phyloP scores from a whole-genome alignment of 129 eudicot species.

The Artemisia annua region DNA sequence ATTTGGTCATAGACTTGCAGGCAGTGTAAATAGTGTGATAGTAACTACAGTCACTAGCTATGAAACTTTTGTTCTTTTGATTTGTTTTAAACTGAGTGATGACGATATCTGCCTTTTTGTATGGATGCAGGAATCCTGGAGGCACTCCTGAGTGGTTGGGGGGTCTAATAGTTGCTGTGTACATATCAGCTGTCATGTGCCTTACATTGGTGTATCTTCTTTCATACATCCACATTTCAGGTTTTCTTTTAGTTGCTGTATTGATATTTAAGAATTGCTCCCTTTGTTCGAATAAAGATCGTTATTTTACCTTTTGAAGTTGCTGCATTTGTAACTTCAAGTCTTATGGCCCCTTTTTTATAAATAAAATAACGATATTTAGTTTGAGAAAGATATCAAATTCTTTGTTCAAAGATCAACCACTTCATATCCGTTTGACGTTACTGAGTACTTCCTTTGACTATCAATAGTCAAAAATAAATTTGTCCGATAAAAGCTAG shows the following conservation, averaged over 20 bases:
- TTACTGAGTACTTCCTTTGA: neutral
- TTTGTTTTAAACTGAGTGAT: neutral
- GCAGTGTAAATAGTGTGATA: slow-evolving; percentile 11
- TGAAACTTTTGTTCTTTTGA: slow-evolving; percentile 7
- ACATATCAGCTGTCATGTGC: slow-evolving; percentile 68
- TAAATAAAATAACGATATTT: neutral
- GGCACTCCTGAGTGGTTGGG: slow-evolving; percentile 80
- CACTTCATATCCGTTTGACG: too few species aligned
- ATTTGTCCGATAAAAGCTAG: neutral
- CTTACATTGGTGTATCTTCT: slow-evolving; percentile 84
- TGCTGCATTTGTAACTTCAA: neutral
- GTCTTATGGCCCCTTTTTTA: neutral
- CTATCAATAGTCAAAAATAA: neutral
- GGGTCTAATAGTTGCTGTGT: slow-evolving; percentile 53
- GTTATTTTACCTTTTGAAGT: slow-evolving; percentile 3
- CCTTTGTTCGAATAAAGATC: slow-evolving; percentile 14
- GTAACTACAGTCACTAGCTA: neutral
- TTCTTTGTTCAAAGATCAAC: neutral
- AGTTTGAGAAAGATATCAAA: neutral
- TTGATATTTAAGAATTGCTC: neutral
- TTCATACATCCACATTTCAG: slow-evolving; percentile 92
- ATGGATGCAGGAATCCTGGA: slow-evolving; percentile 81
- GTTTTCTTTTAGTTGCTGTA: slow-evolving; percentile 34
- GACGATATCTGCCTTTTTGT: slow-evolving; percentile 1
- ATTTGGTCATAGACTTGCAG: neutral